phyloP scores from a whole-genome alignment of 2,329 filamentous ascomycete genomes.

The Helotiales sp. region DNA sequence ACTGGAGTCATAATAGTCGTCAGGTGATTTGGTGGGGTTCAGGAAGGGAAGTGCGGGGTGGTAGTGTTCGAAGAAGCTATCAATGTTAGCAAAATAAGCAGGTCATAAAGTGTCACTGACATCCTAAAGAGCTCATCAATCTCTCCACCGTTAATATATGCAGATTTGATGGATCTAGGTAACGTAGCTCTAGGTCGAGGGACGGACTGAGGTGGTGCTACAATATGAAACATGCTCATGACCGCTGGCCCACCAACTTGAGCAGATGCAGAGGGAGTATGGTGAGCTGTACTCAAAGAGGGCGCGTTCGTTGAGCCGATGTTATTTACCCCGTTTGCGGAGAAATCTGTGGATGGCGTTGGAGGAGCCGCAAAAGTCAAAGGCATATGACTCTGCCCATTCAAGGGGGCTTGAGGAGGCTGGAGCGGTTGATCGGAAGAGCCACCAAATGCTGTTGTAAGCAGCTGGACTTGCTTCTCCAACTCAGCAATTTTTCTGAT shows the following conservation, averaged over 20 bases:
- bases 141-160: constrained; percentile 2
- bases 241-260: background rate
- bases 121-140: constrained; percentile 16
- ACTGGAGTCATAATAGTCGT: constrained; percentile 14
- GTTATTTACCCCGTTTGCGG: background rate
- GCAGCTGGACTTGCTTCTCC: constrained; percentile 14
- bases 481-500: constrained; percentile 18
- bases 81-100: background rate
- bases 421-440: background rate
- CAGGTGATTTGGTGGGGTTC: constrained; percentile 13
- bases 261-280: background rate
- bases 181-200: background rate
- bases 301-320: background rate
- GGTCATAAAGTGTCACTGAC: background rate
- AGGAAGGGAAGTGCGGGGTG: constrained; percentile 18
- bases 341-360: background rate
- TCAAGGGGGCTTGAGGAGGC: background rate
- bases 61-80: constrained; percentile 19
- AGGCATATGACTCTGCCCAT: background rate
- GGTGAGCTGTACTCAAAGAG: background rate
- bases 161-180: constrained; percentile 7
- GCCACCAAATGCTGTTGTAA: constrained; percentile 4
- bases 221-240: background rate
- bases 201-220: background rate
- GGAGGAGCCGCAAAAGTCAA: background rate